Evolutionary conservation across 345 rosid species (phyloP).

Genomic region (Melaleuca quinquenervia): DNA sequence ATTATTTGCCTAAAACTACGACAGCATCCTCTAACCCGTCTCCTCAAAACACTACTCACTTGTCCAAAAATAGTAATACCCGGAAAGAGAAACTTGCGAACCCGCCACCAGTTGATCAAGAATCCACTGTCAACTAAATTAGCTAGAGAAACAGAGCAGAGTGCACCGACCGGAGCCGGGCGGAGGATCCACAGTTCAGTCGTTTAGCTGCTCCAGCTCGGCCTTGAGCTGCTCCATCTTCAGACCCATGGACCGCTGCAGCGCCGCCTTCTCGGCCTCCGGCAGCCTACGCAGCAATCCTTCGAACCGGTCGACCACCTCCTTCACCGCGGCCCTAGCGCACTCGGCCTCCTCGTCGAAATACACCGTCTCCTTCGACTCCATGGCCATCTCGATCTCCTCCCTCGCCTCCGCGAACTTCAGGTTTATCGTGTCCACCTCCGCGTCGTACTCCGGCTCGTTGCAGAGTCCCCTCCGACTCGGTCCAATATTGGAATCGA

Average conservation of each 20-base stretch:
- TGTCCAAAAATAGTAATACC: neutral
- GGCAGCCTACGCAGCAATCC: constrained; percentile 49
- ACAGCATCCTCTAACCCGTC: neutral
- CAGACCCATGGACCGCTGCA: constrained; percentile 90
- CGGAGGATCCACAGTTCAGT: constrained; percentile 20
- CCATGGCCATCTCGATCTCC: constrained; percentile 97
- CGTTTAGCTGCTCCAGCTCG: constrained; percentile 75
- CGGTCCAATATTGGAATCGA: neutral
- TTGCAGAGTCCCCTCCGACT: constrained; percentile 20
- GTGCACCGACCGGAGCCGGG: neutral
- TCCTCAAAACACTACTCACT: neutral
- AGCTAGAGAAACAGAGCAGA: neutral
- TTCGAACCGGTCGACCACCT: constrained; percentile 53
- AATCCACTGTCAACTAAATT: neutral
- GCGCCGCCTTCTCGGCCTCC: constrained; percentile 42
- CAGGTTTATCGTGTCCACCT: constrained; percentile 75
- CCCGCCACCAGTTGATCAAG: neutral
- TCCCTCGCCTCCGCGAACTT: constrained; percentile 98
- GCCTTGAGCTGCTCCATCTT: constrained; percentile 97
- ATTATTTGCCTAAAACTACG: neutral
- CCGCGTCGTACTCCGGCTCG: constrained; percentile 53
- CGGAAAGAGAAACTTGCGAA: neutral
- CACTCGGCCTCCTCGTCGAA: constrained; percentile 90
- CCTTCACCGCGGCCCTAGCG: constrained; percentile 68
- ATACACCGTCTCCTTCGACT: constrained; percentile 85